A percentile compares a stretch with the other conserved stretches of the same genome.
phyloP scores from a whole-genome alignment of 371 early-diverging fungal genomes.

The Mucor piriformis region DNA sequence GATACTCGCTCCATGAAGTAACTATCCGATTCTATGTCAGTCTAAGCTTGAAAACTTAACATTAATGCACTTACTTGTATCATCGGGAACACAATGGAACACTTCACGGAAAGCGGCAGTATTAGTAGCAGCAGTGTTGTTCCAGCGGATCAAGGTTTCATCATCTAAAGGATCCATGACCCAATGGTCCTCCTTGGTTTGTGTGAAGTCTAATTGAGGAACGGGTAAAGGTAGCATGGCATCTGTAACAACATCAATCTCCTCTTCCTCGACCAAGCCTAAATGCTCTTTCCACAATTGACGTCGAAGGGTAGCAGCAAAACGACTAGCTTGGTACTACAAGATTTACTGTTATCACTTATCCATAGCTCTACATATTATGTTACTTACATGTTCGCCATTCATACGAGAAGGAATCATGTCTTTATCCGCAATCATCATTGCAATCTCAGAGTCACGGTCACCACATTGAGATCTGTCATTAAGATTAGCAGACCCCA shows the following conservation, averaged over 20 bases:
- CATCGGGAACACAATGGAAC: conserved; percentile 80
- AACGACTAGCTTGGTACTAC: conserved; percentile 61
- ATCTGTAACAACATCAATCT: conserved; percentile 46
- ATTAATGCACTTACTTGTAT: conserved; percentile 35
- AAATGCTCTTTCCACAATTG: conserved; percentile 86
- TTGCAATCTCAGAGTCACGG: conserved; percentile 90
- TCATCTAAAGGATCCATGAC: conserved; percentile 68
- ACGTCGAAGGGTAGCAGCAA: conserved; percentile 76
- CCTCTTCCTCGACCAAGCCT: conserved; percentile 64
- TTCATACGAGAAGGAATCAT: conserved; percentile 73
- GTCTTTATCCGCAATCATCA: conserved; percentile 78
- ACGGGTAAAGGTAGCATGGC: conserved; percentile 57
- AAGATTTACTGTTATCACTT: not conserved
- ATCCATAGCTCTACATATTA: not conserved
- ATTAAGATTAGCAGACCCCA: conserved; percentile 93
- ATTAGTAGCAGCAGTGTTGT: conserved; percentile 59
- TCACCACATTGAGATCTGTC: conserved; percentile 88
- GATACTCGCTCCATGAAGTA: conserved; percentile 67
- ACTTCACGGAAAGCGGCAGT: conserved; percentile 67
- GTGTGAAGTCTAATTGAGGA: conserved; percentile 38
- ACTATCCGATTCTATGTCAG: no score
- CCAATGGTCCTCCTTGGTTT: conserved; percentile 39
- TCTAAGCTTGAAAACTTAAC: no score
- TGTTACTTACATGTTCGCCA: conserved; percentile 58
- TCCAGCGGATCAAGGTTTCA: conserved; percentile 58